Base-by-base conservation (phyloP, 1,139 yeast species). In the Yamadazyma epiphylla region DNA sequence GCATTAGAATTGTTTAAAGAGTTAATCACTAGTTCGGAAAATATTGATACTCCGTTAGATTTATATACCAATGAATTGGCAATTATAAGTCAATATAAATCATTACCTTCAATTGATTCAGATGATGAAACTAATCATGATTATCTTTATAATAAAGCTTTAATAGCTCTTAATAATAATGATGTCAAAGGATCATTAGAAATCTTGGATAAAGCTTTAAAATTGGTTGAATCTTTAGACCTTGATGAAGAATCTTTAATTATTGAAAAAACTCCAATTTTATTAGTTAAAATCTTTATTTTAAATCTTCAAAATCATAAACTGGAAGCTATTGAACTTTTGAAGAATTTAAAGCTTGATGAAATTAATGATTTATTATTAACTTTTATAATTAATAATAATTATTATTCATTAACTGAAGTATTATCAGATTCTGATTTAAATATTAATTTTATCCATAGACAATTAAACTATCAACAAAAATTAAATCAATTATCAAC, bases 31-130 rank as follows among this genome's bases (percentile, higher is more conserved):
- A 45, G 50, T 10, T 53, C 57, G 32, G 53, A 55, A 27, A 49
- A 56, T 31, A 49, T 56, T 27, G 74, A 67, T 39, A 58, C 46
- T 40, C 39, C 47, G 21, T 47, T 69, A 28, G 97, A 89, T 58
- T 57, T 88, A 38, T 57, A 71, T 13, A 80, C 82, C 29, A 85
- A 85, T 48, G 78, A 79, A 47, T 63, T 80, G 37, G 89, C 94
- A 3, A 74, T 82, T 22, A 55, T 74, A 11, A 79, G 89, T 12
- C 87, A 77, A 39, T 47, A 59, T 32, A 59, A 60, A 19, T 5
- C 15, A 5, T 17, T 10, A 7, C 20, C 34, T 26, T 30, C 29
- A 15, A 23, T 19, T 15, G 10, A 7, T 10, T 26, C 17, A 24
- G 25, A 32, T 3, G 37, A 33, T 13, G 42, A 39, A n/a, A 35